phyloP scores from a whole-genome alignment of 2,329 filamentous ascomycete species.

The Colletotrichum chlorophyti region DNA sequence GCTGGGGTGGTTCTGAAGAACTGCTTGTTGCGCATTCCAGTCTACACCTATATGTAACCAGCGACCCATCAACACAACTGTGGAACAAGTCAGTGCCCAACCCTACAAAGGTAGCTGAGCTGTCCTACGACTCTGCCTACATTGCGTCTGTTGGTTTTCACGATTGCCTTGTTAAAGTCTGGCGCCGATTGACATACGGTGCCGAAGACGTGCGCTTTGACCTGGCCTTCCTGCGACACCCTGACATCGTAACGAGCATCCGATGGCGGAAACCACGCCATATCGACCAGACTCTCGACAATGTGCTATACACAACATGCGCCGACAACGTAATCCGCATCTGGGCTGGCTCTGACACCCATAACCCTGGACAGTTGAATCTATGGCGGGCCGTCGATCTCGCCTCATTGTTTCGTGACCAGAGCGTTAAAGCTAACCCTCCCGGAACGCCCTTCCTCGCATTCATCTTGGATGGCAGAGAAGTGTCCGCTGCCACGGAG shows the following conservation, averaged over 20 bases:
- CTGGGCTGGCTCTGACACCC: slow-evolving; percentile 80
- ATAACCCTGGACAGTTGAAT: slow-evolving; percentile 74
- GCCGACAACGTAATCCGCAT: slow-evolving; percentile 81
- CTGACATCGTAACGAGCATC: slow-evolving; percentile 77
- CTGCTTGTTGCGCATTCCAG: slow-evolving; percentile 77
- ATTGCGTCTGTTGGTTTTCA: slow-evolving; percentile 82
- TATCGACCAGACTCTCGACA: slow-evolving; percentile 79
- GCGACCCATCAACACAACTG: slow-evolving; percentile 58
- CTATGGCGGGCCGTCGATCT: slow-evolving; percentile 86
- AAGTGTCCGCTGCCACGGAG: slow-evolving; percentile 81
- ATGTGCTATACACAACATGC: slow-evolving; percentile 90
- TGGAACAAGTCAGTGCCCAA: slow-evolving; percentile 82
- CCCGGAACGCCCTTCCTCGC: slow-evolving; percentile 42
- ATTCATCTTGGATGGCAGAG: slow-evolving; percentile 82
- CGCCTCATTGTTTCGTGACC: slow-evolving; percentile 68
- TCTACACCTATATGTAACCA: slow-evolving; percentile 71
- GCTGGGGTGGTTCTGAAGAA: slow-evolving; percentile 89
- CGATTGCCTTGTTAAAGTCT: slow-evolving; percentile 89
- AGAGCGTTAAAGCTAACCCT: slow-evolving; percentile 25
- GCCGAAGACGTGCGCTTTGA: slow-evolving; percentile 87
- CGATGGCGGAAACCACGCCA: slow-evolving; percentile 86
- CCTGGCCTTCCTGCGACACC: slow-evolving; percentile 88
- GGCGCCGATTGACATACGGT: slow-evolving; percentile 86
- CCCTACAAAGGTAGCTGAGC: slow-evolving; percentile 73
- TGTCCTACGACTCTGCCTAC: slow-evolving; percentile 87